These are phyloP conservation scores for Oryza glaberrima DNA, from an alignment of 176 grass and related monocot species.

Conservation along the genomic window DNA sequence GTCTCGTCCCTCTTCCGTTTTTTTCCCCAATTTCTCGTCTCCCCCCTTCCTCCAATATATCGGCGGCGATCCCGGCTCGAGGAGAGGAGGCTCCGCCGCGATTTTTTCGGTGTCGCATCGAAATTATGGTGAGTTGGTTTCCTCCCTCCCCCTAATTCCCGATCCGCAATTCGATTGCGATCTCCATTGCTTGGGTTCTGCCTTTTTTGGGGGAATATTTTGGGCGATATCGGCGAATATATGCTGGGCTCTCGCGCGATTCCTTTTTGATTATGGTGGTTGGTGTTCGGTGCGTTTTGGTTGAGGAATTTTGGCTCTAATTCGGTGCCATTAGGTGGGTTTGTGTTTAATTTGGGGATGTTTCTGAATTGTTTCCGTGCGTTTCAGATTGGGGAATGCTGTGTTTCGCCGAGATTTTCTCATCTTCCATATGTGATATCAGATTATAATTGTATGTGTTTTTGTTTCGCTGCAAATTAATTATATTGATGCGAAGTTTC, in stretches of 20 bases:
- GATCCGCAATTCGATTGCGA: neutral
- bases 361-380: neutral
- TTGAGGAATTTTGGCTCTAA: neutral
- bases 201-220: neutral
- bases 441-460: neutral
- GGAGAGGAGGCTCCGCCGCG: neutral
- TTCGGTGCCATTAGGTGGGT: neutral
- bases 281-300: neutral
- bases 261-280: neutral
- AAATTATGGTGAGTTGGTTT: constrained; percentile 15
- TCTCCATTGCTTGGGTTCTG: neutral
- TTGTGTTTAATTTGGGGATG: neutral
- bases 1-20: neutral
- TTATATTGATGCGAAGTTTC: constrained; percentile 9
- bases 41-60: constrained; percentile 9
- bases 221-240: neutral
- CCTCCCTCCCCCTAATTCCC: neutral
- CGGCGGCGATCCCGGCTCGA: constrained; percentile 35
- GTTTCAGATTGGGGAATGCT: neutral
- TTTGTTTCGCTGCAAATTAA: neutral
- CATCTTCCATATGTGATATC: neutral
- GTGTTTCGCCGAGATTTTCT: neutral
- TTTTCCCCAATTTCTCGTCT: constrained; percentile 41
- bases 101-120: neutral
- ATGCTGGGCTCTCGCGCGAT: neutral